Base-by-base conservation (phyloP, 345 rosid genomes). In the Combretum micranthum region DNA sequence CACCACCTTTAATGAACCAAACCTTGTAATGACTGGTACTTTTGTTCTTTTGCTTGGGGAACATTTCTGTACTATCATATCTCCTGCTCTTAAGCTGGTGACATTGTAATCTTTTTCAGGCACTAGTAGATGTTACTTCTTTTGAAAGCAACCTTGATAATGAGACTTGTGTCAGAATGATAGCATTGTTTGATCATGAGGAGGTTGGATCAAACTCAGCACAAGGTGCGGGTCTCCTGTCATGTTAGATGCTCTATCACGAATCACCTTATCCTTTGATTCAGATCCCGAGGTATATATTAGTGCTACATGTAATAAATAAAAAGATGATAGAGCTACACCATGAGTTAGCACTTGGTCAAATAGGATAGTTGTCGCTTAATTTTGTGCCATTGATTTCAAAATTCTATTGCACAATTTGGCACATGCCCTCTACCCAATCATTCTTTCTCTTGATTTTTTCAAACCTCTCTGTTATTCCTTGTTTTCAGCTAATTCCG, bases 201-300 rank as follows among this genome's bases (percentile, higher is more conserved):
- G 99, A 93, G 79, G 88, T 90, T 61, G 99, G 97, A 47, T 93
- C 99, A 62, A 17, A 69, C 55, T 93, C 99, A 61, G 97, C 97
- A 18, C 96, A 93, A 73, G 99, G 96, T 65, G 99, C 97, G 96
- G 97, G 39, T 93, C 99, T 69, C 97, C 96, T 65, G 96, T 67
- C 68, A 86, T 89, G 99, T 59, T 89, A 44, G 99, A 93, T 71
- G 94, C 97, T 64, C 63, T 93, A 57, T 83, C 97, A 66, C 83
- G 83, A 56, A 82, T 87, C 71, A 89, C 97, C 18, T 68, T 75
- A 63, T 73, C 86, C 69, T 89, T 93, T 69, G 65, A 72, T 69
- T 65, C 88, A 57, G 86, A 82, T 79, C 59, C 88, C 46, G 82
- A 83, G 89, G 99, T 87, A 54, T 32, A 32, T 32, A 32, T 7